Evolutionary conservation across 164 flowering plant species (phyloP).

Genomic region (Liquidambar formosana): DNA sequence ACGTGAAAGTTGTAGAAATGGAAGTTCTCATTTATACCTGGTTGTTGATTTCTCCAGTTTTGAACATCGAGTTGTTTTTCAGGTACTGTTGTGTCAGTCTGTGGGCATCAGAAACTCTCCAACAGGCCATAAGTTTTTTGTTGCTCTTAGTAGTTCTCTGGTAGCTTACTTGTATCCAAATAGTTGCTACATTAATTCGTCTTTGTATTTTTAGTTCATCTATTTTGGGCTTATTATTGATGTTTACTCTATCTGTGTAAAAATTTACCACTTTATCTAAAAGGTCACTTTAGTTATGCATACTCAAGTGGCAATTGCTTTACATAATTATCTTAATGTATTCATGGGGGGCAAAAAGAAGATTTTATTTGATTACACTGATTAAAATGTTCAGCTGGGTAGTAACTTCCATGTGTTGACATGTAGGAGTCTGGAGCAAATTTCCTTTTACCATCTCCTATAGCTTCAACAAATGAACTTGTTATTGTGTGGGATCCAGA

Average conservation of each 20-base stretch:
- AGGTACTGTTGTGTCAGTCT: slow-evolving; percentile 44
- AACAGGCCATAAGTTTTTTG: too few species aligned
- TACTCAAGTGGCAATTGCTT: not conserved
- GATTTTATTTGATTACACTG: not conserved
- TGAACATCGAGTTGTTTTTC: slow-evolving; percentile 96
- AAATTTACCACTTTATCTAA: too few species aligned
- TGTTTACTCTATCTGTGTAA: too few species aligned
- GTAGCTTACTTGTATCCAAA: too few species aligned
- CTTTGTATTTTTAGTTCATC: too few species aligned
- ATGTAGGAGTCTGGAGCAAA: slow-evolving; percentile 96
- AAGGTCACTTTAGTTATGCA: not conserved
- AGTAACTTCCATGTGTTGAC: slow-evolving; percentile 14
- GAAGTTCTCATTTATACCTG: slow-evolving; percentile 66
- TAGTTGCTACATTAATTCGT: too few species aligned
- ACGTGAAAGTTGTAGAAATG: slow-evolving; percentile 63
- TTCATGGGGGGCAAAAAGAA: not conserved
- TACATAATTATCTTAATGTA: not conserved
- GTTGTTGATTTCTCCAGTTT: slow-evolving; percentile 91
- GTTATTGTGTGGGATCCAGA: slow-evolving; percentile 99
- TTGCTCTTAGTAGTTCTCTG: too few species aligned
- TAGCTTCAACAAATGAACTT: slow-evolving; percentile 91
- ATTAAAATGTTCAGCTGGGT: slow-evolving; percentile 1
- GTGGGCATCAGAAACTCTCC: not conserved
- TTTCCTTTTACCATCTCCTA: slow-evolving; percentile 78
- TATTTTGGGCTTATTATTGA: too few species aligned